Percentiles rank a stretch among this genome's conserved stretches.
These are phyloP conservation scores for Pleurotus tuoliensis DNA, from an alignment of 768 basidiomycete genomes.

Conservation along the genomic window DNA sequence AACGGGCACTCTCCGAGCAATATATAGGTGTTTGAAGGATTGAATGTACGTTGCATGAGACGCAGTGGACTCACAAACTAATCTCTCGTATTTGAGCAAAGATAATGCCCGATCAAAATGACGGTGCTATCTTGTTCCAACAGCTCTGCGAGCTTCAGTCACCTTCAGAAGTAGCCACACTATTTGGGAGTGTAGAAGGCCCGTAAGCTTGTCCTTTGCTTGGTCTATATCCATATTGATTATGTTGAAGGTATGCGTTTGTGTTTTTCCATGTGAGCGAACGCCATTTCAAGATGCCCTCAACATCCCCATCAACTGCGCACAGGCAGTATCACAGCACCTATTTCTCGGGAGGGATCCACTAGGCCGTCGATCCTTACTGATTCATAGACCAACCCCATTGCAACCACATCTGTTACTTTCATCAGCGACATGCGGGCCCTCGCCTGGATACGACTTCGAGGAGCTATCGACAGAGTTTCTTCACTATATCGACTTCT, in stretches of 20 bases:
- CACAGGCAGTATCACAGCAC: slow-evolving; percentile 36
- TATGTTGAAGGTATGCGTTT: slow-evolving; percentile 63
- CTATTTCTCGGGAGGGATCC: slow-evolving; percentile 82
- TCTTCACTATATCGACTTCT: slow-evolving; percentile 53
- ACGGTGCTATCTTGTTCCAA: slow-evolving; percentile 54
- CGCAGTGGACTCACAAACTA: background rate
- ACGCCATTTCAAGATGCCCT: background rate
- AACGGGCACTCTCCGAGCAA: background rate
- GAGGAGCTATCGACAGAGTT: slow-evolving; percentile 59
- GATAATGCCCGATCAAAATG: slow-evolving; percentile 65
- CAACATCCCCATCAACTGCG: background rate
- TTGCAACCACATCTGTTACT: slow-evolving; percentile 53
- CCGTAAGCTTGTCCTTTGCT: slow-evolving; percentile 51
- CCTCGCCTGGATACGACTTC: slow-evolving; percentile 40
- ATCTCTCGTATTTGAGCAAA: slow-evolving; percentile 19
- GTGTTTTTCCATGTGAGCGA: slow-evolving; percentile 67
- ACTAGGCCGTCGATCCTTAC: slow-evolving; percentile 80
- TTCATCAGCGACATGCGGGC: slow-evolving; percentile 60
- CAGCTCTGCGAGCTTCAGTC: slow-evolving; percentile 25
- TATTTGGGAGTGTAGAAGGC: slow-evolving; percentile 69
- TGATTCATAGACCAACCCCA: slow-evolving; percentile 58
- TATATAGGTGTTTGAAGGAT: slow-evolving; percentile 66
- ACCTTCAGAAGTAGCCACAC: slow-evolving; percentile 38
- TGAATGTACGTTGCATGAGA: slow-evolving; percentile 46
- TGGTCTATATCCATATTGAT: background rate